phyloP scores from a whole-genome alignment of 345 rosid genomes.

The Triadica sebifera region DNA sequence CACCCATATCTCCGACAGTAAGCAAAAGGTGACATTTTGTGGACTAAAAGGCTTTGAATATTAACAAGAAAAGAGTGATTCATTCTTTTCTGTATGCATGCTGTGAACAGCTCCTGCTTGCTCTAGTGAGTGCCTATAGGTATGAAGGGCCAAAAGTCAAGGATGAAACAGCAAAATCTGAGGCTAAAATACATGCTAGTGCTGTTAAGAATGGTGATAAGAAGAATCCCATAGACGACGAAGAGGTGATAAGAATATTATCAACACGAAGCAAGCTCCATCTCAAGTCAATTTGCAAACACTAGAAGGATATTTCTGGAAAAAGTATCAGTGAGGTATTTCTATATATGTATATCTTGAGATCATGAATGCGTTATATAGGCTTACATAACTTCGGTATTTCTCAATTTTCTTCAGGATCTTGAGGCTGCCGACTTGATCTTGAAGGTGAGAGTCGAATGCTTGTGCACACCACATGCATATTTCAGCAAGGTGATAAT shows the following conservation, averaged over 20 bases:
- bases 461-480: constrained; percentile 56
- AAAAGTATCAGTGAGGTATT: constrained; percentile 50
- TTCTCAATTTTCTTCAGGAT: constrained; percentile 45
- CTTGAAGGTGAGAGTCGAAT: constrained; percentile 50
- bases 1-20: constrained; percentile 40
- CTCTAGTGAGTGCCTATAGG: constrained; percentile 86
- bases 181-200: constrained; percentile 48
- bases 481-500: constrained; percentile 65
- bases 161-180: constrained; percentile 57
- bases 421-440: constrained; percentile 32
- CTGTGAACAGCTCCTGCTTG: constrained; percentile 65
- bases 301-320: constrained; percentile 50
- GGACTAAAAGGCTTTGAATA: no score
- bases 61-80: not conserved
- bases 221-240: constrained; percentile 45
- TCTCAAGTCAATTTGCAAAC: constrained; percentile 47
- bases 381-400: not conserved
- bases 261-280: constrained; percentile 81
- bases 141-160: constrained; percentile 70
- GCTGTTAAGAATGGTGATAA: constrained; percentile 41
- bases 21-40: constrained; percentile 45
- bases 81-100: not conserved
- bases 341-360: not conserved
- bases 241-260: constrained; percentile 65
- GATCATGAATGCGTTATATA: not conserved